Conservation (phyloP, 306 rosid species). For the Coriaria nepalensis region DNA sequence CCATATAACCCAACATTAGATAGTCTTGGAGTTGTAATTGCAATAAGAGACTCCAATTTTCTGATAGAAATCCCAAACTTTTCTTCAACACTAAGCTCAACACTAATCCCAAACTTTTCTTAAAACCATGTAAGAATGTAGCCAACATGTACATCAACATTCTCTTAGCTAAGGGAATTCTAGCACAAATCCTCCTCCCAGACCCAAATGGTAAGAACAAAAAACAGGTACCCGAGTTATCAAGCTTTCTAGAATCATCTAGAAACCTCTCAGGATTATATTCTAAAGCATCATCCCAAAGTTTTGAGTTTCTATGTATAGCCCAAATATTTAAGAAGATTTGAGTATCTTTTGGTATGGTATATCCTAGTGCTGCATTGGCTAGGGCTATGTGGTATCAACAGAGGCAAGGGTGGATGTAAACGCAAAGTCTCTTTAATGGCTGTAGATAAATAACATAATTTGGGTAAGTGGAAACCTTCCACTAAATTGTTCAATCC, state of each 20-base stretch:
- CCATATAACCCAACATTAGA: not conserved
- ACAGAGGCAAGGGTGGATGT: constrained; percentile 14
- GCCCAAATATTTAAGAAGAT: constrained; percentile 15
- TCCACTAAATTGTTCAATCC: constrained; percentile 17
- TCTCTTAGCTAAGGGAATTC: constrained; percentile 20
- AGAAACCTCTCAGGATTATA: constrained; percentile 16
- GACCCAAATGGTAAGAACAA: constrained; percentile 25
- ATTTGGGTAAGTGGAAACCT: constrained; percentile 20
- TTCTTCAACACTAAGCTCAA: not conserved
- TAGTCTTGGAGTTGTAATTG: not conserved
- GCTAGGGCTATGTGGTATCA: constrained; percentile 12
- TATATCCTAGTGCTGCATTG: constrained; percentile 11
- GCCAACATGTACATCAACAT: constrained; percentile 1
- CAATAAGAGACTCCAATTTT: constrained; percentile 7
- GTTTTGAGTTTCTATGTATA: constrained; percentile 18
- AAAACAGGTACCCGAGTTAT: constrained; percentile 8
- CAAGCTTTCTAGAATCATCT: not conserved
- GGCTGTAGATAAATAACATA: constrained; percentile 11
- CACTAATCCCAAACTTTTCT: not conserved
- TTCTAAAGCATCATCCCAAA: constrained; percentile 19
- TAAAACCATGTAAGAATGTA: constrained; percentile 2
- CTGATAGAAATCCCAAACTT: constrained; percentile 4
- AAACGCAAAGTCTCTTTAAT: constrained; percentile 21
- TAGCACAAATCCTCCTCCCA: constrained; percentile 24
- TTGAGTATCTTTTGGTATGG: constrained; percentile 1